Base-by-base conservation (phyloP, 768 basidiomycete species). In the Mrakia frigida region DNA sequence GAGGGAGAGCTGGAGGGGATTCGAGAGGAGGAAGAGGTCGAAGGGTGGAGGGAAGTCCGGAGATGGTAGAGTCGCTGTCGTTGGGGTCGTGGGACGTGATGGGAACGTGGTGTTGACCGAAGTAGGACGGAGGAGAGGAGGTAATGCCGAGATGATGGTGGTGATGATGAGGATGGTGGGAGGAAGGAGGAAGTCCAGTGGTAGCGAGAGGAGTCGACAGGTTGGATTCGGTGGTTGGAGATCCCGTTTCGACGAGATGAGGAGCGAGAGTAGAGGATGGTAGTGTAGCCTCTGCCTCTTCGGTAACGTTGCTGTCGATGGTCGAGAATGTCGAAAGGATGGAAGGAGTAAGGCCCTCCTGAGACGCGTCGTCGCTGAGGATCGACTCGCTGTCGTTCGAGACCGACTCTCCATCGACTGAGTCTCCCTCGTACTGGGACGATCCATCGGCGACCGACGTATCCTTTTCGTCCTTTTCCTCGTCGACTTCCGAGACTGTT, bases 31-130 rank as follows among this genome's bases (percentile, higher is more conserved):
- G 68, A 61, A 74, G 72, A 70, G 56, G 72, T 23, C 67, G 53
- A 13, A 72, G 59, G 52, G 61, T 67, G n/a, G 70, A 76, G 31
- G 35, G 35, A 41, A 75, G 52, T 33, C 59, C 25, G 77, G 80
- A 61, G 79, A 85, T 83, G 10, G 85, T 85, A 31, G 84, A 84
- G 72, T 85, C 85, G 75, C 83, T 84, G 39, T 85, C 84, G 70
- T 82, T 80, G 14, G 73, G 39, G 14, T 74, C 63, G 56, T 70
- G 33, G n/a, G 53, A 14, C 33, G 31, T n/a, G 53, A 59, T n/a
- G 33, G 70, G 50, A 10, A 43, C 35, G 23, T 72, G 70, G 50
- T 33, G 31, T 5, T 72, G 70, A 13, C 50, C 31, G 35, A 72
- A 72, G 70, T 72, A 72, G 6, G 52, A 53, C 3, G 70, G 50